Base-by-base conservation (phyloP, 2,329 filamentous ascomycete genomes). In the Botrytis porri region DNA sequence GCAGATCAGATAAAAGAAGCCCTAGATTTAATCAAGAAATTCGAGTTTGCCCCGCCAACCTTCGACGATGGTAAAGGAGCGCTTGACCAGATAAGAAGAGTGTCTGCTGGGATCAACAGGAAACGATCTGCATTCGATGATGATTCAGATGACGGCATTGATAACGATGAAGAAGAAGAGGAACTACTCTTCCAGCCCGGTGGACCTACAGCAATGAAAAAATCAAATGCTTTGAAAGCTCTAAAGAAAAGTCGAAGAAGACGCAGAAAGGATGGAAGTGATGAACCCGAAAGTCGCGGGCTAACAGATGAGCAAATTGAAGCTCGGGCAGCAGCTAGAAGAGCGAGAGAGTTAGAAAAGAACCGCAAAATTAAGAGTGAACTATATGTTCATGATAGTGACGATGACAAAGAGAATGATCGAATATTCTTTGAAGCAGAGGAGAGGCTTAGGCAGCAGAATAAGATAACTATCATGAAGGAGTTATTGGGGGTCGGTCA, bases 321-420 rank as follows among this genome's bases (percentile, higher is more conserved):
- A 73, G 84, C 85, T 64, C 81, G 86, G 25, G 85, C 88, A 45
- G 89, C 88, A 76, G 88, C 87, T 72, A 89, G 89, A 20, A 86
- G 86, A 20, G 85, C 90, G 70, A 91, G 88, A 76, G 90, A 97
- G 76, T 84, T 88, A n/a, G 93, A 95, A 79, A 94, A 94, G 82
- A 87, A 89, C 66, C 85, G 86, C 45, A 92, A 92, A 80, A 92
- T 96, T 83, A 98, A 98, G 85, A 97, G 93, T 78, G 90, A 91
- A 37, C 83, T 95, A 57, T 95, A 90, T 78, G 92, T 99, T 69
- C 88, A 92, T 73, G 90, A 91, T 54, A 94, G 92, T 77, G 96
- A 98, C 80, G 94, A 97, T 77, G 94, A 97, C 79, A 89, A 88
- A 48, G 93, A 94, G 64, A 88, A 89, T 73, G 88, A 93, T 82